phyloP scores from a whole-genome alignment of 2,329 filamentous ascomycete species.

The Myriosclerotinia curreyana region DNA sequence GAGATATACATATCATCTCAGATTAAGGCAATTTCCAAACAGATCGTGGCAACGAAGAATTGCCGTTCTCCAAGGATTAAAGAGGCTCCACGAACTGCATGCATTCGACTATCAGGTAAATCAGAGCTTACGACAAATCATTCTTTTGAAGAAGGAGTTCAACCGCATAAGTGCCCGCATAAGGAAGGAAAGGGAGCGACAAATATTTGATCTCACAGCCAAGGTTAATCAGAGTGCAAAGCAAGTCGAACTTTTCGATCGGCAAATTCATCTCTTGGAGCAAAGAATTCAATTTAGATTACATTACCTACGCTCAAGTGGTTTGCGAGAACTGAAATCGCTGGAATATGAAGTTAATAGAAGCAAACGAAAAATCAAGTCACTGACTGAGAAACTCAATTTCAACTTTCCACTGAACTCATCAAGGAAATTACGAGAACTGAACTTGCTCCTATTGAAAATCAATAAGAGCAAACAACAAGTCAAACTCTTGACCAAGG shows the following conservation, averaged over 20 bases:
- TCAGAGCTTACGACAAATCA: background rate
- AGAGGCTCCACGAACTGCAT: slow-evolving; percentile 10
- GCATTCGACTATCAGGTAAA: background rate
- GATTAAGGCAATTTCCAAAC: background rate
- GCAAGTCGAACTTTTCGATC: background rate
- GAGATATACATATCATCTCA: slow-evolving; percentile 16
- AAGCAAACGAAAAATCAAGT: background rate
- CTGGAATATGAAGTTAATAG: background rate
- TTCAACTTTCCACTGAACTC: slow-evolving; percentile 2
- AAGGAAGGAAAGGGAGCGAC: background rate
- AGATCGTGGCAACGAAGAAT: slow-evolving; percentile 11
- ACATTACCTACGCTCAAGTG: background rate
- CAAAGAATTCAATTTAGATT: background rate
- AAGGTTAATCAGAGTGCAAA: background rate
- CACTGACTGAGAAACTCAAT: background rate
- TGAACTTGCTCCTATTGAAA: background rate
- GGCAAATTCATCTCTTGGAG: background rate
- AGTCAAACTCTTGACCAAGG: slow-evolving; percentile 3
- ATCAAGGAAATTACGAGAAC: background rate
- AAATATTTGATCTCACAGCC: background rate
- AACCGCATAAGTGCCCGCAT: too few relatives aligned
- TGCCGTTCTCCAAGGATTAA: slow-evolving; percentile 2
- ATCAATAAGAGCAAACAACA: slow-evolving; percentile 3
- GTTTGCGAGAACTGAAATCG: background rate
- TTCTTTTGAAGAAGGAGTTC: background rate